Base-by-base conservation (phyloP, 2,329 filamentous ascomycete genomes). In the Epichloe typhina region DNA sequence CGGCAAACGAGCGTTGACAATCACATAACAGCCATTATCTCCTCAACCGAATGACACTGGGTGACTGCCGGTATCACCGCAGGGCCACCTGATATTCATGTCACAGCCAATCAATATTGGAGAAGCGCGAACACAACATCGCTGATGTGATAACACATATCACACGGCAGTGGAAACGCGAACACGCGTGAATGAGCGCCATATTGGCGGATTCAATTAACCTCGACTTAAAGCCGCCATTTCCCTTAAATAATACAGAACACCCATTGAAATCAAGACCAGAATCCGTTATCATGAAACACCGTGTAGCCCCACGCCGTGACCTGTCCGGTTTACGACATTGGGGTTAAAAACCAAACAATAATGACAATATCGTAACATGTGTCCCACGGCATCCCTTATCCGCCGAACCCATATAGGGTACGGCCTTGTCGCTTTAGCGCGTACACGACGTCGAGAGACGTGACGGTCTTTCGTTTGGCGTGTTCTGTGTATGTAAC, bases 341-440 rank as follows among this genome's bases (percentile, higher is more conserved):
- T 21, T 15, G 21, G 19, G 19, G 12, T 23, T 33, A 43, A 40
- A 33, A 47, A 26, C 5, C 9, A 23, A 46, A n/a, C 13, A 23
- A 45, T 8, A 23, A 48, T 42, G 59, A 59, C 61, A 58, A 52
- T 61, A 61, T 69, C 64, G 57, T 68, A 66, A 68, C 57, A 66
- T 62, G 59, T 55, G 64, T 60, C 53, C 57, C 13, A 7, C 13
- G 17, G 19, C 12, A 11, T 40, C 21, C 13, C 40, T 31, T 86
- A 91, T 79, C 86, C 86, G 79, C 86, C 86, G 78, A 90, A 90
- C 75, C 86, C 86, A 77, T 90, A 91, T 58, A 90, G 83, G 66
- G 86, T 86, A 65, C 84, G 77, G 65, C 80, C 80, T 72, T 83
- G 80, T 68, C 80, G 73, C 76, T 83, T 83, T 58, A 83, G 73